phyloP scores from a whole-genome alignment of 2,329 filamentous ascomycete species.

The Didymella pomorum region DNA sequence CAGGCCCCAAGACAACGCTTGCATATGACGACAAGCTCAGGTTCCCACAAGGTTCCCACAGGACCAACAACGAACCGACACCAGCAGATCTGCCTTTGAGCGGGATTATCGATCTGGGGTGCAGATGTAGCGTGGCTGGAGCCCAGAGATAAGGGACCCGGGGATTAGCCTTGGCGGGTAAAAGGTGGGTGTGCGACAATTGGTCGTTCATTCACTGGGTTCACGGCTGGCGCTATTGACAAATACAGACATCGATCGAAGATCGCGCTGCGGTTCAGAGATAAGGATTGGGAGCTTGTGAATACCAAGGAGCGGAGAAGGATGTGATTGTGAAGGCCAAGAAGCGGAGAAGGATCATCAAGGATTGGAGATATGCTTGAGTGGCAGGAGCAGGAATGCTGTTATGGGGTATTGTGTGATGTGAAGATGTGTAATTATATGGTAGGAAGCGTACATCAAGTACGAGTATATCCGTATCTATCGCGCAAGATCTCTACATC shows the following conservation, averaged over 20 bases:
- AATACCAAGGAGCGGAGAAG: neutral
- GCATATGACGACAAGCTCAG: neutral
- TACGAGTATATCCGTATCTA: constrained; percentile 11
- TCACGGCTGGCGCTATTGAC: neutral
- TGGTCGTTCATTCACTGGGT: neutral
- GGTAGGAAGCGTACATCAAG: constrained; percentile 17
- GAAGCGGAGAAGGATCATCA: neutral
- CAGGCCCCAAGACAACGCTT: neutral
- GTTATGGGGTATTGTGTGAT: neutral
- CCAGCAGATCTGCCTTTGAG: neutral
- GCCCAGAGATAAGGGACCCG: constrained; percentile 1
- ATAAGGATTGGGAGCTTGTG: neutral
- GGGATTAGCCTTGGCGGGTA: constrained; percentile 1
- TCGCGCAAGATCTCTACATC: constrained; percentile 6
- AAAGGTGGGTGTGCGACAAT: neutral
- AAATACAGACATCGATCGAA: neutral
- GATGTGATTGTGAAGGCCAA: neutral
- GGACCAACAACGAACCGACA: neutral
- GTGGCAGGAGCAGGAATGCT: neutral
- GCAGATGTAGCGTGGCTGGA: constrained; percentile 3
- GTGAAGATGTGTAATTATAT: constrained; percentile 3
- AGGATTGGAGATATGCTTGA: neutral
- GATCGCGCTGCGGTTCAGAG: neutral
- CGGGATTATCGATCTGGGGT: constrained; percentile 3
- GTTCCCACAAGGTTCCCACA: neutral